phyloP scores from a whole-genome alignment of 139 green algal genomes.

The Chlorella sp. region DNA sequence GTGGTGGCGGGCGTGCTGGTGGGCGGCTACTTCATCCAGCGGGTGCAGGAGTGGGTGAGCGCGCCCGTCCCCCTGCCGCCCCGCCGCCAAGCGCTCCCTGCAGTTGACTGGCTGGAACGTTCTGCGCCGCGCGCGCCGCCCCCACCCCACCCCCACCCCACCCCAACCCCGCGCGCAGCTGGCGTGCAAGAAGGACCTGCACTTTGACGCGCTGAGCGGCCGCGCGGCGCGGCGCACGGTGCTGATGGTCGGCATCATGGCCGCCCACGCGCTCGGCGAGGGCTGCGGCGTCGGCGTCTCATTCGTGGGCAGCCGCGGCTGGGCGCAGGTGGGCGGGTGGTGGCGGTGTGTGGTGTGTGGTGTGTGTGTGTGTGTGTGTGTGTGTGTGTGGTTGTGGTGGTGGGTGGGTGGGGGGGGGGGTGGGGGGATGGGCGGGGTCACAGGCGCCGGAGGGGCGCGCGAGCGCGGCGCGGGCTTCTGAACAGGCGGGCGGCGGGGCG shows the following conservation, averaged over 20 bases:
- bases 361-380: neutral
- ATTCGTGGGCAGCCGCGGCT: conserved; percentile 81
- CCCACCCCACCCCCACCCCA: too few species aligned
- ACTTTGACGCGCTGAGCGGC: conserved; percentile 79
- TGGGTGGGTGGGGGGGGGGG: neutral
- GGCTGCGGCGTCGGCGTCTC: conserved; percentile 93
- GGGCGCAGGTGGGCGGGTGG: conserved; percentile 55
- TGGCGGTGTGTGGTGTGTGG: neutral
- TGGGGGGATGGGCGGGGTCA: neutral
- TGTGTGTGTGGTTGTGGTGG: neutral
- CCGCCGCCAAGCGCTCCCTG: neutral
- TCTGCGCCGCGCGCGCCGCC: neutral
- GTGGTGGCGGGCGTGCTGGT: conserved; percentile 74
- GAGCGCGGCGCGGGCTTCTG: too few species aligned
- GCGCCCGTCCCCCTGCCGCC: too few species aligned
- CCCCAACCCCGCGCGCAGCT: too few species aligned
- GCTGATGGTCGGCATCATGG: conserved; percentile 97
- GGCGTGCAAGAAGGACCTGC: too few species aligned
- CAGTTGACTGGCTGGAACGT: neutral
- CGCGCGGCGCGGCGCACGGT: conserved; percentile 77
- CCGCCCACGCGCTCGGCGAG: conserved; percentile 94
- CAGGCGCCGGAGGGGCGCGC: too few species aligned
- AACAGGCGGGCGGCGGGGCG: too few species aligned
- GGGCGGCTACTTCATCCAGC: conserved; percentile 79
- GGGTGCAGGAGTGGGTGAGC: conserved; percentile 58